Conservation (phyloP, 2,329 filamentous ascomycete species). For the Alternaria ventricosa region DNA sequence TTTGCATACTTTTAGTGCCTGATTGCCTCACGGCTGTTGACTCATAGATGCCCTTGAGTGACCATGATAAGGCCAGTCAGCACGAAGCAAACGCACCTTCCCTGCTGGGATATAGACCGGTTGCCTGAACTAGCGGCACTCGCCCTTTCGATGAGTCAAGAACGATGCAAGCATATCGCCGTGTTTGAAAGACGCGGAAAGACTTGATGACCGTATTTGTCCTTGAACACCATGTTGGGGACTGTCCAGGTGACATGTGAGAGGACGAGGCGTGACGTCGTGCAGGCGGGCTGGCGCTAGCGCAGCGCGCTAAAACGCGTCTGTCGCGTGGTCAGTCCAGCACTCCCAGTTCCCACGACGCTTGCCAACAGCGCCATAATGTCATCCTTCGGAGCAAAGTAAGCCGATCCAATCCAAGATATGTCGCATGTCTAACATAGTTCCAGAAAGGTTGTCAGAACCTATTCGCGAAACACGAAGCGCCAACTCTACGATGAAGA, state of each 20-base stretch:
- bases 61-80: neutral
- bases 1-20: neutral
- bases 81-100: constrained; percentile 11
- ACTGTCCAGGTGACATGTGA: neutral
- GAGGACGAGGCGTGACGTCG: constrained; percentile 18
- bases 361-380: constrained; percentile 22
- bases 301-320: constrained; percentile 37
- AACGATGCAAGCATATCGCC: neutral
- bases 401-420: neutral
- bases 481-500: constrained; percentile 38
- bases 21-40: neutral
- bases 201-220: neutral
- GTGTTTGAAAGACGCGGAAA: neutral
- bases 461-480: constrained; percentile 47
- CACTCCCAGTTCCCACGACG: constrained; percentile 6
- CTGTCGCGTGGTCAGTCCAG: constrained; percentile 18
- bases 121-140: neutral
- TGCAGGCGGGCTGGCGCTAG: constrained; percentile 12
- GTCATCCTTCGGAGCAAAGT: constrained; percentile 35
- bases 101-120: constrained; percentile 6
- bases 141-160: neutral
- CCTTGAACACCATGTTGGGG: neutral
- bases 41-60: neutral
- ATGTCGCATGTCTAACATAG: constrained; percentile 18
- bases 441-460: constrained; percentile 39